Evolutionary conservation across 805 yeast genomes (phyloP).

Genomic region (Candida nonsorbophila): DNA sequence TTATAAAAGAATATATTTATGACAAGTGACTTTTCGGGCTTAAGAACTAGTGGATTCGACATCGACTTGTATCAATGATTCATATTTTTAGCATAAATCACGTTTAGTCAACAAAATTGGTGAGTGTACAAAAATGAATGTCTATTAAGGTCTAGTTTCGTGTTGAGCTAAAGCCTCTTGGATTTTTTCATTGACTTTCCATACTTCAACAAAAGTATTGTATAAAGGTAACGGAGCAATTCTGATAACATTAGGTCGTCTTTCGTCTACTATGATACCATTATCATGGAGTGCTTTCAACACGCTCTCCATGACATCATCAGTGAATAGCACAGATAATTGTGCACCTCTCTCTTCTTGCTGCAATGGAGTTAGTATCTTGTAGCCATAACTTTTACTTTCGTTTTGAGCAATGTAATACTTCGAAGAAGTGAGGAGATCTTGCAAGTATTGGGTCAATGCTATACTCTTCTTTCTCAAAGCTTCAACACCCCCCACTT

Average conservation of each 20-base stretch:
- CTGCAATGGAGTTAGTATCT: conserved; percentile 68
- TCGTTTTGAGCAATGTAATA: conserved; percentile 34
- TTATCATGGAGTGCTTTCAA: conserved; percentile 42
- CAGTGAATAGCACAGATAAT: conserved; percentile 62
- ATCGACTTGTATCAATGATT: too few relatives aligned
- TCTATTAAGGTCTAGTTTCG: too few relatives aligned
- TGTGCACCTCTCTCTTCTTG: conserved; percentile 70
- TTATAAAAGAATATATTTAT: too few relatives aligned
- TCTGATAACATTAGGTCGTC: conserved; percentile 86
- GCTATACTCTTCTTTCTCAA: conserved; percentile 52
- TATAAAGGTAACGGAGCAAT: conserved; percentile 85
- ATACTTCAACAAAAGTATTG: conserved; percentile 67
- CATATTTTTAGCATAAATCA: too few relatives aligned
- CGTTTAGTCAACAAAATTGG: too few relatives aligned
- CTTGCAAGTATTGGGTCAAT: conserved; percentile 55
- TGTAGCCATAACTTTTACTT: conserved; percentile 40
- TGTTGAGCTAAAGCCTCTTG: conserved; percentile 28
- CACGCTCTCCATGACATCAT: conserved; percentile 57
- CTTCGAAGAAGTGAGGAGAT: conserved; percentile 39
- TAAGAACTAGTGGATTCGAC: too few relatives aligned
- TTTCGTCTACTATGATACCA: conserved; percentile 81
- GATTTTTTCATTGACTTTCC: conserved; percentile 38
- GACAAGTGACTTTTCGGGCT: too few relatives aligned
- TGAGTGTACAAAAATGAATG: too few relatives aligned
- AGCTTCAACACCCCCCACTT: conserved; percentile 58